Evolutionary conservation across 495 filamentous ascomycete species (phyloP).

Genomic region (Xylaria bambusicola): DNA sequence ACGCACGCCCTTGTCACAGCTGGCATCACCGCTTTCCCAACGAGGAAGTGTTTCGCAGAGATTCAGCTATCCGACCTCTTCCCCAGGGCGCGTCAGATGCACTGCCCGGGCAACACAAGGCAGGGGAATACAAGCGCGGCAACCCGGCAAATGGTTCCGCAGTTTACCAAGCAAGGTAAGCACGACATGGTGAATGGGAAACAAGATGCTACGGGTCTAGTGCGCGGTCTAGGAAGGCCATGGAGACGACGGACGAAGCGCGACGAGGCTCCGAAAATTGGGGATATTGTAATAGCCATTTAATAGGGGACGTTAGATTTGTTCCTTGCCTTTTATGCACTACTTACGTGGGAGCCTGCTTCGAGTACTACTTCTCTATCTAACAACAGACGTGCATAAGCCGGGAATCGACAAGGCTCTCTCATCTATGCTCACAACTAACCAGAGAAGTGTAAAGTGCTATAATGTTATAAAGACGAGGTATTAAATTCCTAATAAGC

Average conservation of each 20-base stretch:
- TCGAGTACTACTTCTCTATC: too few relatives aligned
- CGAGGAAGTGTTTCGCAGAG: slow-evolving; percentile 1
- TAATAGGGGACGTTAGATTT: too few relatives aligned
- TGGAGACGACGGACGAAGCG: background rate
- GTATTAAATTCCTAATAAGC: too few relatives aligned
- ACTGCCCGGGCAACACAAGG: background rate
- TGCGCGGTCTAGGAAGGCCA: slow-evolving; percentile 2
- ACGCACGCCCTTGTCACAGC: background rate
- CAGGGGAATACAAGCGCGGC: background rate
- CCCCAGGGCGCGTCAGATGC: background rate
- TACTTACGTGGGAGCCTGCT: too few relatives aligned
- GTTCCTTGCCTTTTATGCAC: too few relatives aligned
- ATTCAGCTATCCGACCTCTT: slow-evolving; percentile 4
- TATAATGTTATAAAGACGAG: too few relatives aligned
- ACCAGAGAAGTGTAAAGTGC: too few relatives aligned
- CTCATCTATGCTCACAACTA: too few relatives aligned
- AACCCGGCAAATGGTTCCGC: background rate
- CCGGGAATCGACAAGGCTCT: too few relatives aligned
- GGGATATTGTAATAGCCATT: too few relatives aligned
- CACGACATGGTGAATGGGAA: slow-evolving; percentile 2
- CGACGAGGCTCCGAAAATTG: background rate
- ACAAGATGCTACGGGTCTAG: background rate
- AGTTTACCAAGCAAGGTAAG: slow-evolving; percentile 1
- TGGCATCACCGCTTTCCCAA: background rate
- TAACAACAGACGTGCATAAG: too few relatives aligned